Evolutionary conservation across 1,139 yeast genomes (phyloP).

Genomic region (Nematodospora anomalae): DNA sequence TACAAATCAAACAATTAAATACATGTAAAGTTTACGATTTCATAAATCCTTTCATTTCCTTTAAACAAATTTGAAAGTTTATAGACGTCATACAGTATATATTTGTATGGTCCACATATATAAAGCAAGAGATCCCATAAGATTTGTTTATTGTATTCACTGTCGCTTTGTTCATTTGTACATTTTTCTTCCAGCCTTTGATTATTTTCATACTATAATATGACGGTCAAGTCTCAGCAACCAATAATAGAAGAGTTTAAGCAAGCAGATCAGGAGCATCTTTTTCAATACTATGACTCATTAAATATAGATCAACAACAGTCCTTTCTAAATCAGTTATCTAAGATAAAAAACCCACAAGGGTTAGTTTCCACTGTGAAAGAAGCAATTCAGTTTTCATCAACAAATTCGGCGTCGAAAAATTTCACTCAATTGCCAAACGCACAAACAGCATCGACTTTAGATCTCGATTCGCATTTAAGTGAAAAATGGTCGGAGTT

Average conservation of each 20-base stretch:
- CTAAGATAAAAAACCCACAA: slow-evolving; percentile 42
- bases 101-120: too few species aligned
- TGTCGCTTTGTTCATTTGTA: too few species aligned
- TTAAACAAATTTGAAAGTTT: too few species aligned
- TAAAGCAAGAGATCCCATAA: too few species aligned
- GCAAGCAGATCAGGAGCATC: slow-evolving; percentile 50
- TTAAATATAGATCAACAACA: slow-evolving; percentile 32
- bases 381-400: slow-evolving; percentile 47
- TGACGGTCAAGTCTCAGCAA: slow-evolving; percentile 19
- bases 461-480: slow-evolving; percentile 35
- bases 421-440: slow-evolving; percentile 53
- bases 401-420: slow-evolving; percentile 32
- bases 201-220: too few species aligned
- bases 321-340: slow-evolving; percentile 36
- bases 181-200: too few species aligned
- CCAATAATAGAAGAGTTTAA: slow-evolving; percentile 40
- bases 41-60: too few species aligned
- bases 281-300: slow-evolving; percentile 42
- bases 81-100: too few species aligned
- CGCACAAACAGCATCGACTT: slow-evolving; percentile 49
- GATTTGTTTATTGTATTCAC: too few species aligned
- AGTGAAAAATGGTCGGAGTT: slow-evolving; percentile 48
- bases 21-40: too few species aligned
- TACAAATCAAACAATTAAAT: too few species aligned
- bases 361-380: slow-evolving; percentile 45